Percentiles rank a stretch among this genome's conserved stretches.
These are phyloP conservation scores for Kuraishia ogatae DNA, from an alignment of 805 yeast species.

Conservation along the genomic window DNA sequence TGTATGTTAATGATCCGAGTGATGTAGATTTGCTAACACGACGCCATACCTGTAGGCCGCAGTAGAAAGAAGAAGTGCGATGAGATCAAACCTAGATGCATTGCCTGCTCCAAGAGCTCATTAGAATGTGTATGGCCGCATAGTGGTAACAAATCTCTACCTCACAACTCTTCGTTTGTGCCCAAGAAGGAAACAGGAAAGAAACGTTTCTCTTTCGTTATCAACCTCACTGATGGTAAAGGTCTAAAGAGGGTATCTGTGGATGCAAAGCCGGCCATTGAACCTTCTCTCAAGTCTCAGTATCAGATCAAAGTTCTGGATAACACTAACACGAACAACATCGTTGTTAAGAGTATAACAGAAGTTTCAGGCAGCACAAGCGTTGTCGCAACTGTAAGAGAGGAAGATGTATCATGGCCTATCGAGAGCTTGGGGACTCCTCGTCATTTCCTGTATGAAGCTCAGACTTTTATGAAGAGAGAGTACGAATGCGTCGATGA, in stretches of 20 bases:
- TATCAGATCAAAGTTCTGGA: constrained; percentile 1
- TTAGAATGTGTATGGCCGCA: constrained; percentile 4
- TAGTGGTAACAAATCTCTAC: constrained; percentile 14
- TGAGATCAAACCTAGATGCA: constrained; percentile 9
- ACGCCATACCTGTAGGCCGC: constrained; percentile 3
- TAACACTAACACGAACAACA: neutral
- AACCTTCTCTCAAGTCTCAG: neutral
- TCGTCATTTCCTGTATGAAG: neutral
- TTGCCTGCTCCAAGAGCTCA: constrained; percentile 7
- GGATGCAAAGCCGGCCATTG: neutral
- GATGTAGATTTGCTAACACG: neutral
- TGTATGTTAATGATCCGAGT: too few species aligned
- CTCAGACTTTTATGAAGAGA: neutral
- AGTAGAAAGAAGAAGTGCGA: constrained; percentile 9
- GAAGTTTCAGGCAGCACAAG: neutral
- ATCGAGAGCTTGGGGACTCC: neutral
- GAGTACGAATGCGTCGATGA: neutral
- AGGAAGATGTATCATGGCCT: neutral
- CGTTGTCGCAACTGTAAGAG: neutral
- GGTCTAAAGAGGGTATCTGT: neutral
- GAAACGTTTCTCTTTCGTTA: neutral
- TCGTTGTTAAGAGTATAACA: neutral
- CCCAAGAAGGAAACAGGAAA: neutral
- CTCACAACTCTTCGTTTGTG: constrained; percentile 8
- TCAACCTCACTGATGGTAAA: neutral